Evolutionary conservation across 371 early-diverging fungal genomes (phyloP).

Genomic region (Coemansia sp.): DNA sequence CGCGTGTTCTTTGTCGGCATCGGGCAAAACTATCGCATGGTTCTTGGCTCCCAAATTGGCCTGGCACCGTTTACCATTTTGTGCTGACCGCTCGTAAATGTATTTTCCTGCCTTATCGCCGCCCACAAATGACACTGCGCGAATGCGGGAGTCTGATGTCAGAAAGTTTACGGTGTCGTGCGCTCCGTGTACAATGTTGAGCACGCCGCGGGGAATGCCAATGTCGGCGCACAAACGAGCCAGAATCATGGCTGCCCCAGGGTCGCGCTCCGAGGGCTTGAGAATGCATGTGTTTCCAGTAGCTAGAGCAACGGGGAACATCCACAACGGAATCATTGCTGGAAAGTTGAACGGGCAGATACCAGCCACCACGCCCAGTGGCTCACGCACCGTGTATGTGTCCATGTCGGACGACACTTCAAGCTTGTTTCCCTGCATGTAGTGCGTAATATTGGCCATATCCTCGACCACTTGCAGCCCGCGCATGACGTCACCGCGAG

Average conservation of each 20-base stretch:
- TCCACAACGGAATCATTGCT: constrained; percentile 95
- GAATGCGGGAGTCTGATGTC: constrained; percentile 82
- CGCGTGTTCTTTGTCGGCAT: constrained; percentile 85
- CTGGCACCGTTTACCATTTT: constrained; percentile 95
- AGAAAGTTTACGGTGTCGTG: constrained; percentile 89
- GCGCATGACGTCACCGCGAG: constrained; percentile 87
- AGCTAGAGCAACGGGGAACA: constrained; percentile 93
- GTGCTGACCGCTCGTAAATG: constrained; percentile 85
- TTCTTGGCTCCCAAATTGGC: constrained; percentile 97
- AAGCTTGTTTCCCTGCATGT: constrained; percentile 81
- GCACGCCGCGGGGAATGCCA: constrained; percentile 92
- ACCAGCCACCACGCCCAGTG: constrained; percentile 93
- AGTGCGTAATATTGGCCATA: constrained; percentile 75
- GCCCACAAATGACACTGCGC: constrained; percentile 95
- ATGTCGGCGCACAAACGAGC: constrained; percentile 87
- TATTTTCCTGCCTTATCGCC: constrained; percentile 84
- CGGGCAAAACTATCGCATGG: constrained; percentile 93
- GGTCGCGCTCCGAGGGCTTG: constrained; percentile 95
- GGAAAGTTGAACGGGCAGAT: constrained; percentile 98
- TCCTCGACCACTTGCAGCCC: constrained; percentile 92
- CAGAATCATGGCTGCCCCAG: constrained; percentile 92
- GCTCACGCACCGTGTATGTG: constrained; percentile 92
- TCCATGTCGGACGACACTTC: constrained; percentile 94
- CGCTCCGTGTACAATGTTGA: constrained; percentile 93
- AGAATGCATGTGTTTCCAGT: constrained; percentile 86